phyloP scores from a whole-genome alignment of 768 basidiomycete species.

The Cystobasidium ongulense region DNA sequence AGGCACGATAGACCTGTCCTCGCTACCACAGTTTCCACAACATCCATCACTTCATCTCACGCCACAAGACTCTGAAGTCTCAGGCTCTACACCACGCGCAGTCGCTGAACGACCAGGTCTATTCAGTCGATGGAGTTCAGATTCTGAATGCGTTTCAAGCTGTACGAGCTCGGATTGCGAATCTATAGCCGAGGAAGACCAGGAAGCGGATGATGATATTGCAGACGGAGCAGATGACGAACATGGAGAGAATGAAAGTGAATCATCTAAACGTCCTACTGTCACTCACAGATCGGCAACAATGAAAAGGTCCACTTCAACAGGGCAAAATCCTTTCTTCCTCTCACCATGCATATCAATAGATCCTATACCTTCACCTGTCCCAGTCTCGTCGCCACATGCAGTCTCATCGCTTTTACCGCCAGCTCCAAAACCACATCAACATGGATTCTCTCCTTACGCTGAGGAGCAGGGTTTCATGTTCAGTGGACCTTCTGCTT shows the following conservation, averaged over 20 bases:
- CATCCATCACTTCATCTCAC: background rate
- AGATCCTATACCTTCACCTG: background rate
- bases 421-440: constrained; percentile 28
- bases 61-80: constrained; percentile 8
- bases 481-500: background rate
- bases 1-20: constrained; percentile 17
- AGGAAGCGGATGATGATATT: background rate
- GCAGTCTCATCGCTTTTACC: background rate
- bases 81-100: constrained; percentile 10
- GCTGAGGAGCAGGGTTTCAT: background rate
- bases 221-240: background rate
- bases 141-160: constrained; percentile 11
- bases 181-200: background rate
- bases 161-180: constrained; percentile 10
- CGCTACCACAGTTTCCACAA: constrained; percentile 10
- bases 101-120: constrained; percentile 1
- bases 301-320: background rate
- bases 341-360: background rate
- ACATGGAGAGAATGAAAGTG: background rate
- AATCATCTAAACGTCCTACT: background rate
- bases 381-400: background rate
- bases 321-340: background rate
- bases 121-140: constrained; percentile 19
- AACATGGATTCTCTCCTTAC: constrained; percentile 26
- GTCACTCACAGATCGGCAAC: background rate